Evolutionary conservation across 129 eudicot species (phyloP).

Genomic region (Arctium lappa): DNA sequence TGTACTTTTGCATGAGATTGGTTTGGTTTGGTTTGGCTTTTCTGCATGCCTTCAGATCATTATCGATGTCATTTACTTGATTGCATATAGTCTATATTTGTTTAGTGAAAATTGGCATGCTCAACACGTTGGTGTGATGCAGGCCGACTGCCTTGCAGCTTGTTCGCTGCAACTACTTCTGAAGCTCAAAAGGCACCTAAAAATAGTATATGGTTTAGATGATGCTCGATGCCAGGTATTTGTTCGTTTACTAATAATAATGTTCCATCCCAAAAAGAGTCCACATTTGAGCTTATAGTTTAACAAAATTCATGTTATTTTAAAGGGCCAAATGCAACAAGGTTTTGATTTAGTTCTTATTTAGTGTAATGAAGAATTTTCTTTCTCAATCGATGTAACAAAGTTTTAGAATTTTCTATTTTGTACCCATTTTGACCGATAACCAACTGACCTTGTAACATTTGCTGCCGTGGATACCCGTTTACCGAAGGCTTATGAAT

Average conservation of each 20-base stretch:
- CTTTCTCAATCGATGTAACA: neutral
- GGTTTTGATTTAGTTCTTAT: neutral
- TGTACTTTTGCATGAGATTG: neutral
- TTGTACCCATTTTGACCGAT: neutral
- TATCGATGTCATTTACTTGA: neutral
- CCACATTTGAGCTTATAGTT: neutral
- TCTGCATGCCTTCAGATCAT: neutral
- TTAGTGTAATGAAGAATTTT: neutral
- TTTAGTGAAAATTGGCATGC: constrained; percentile 4
- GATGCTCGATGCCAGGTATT: constrained; percentile 94
- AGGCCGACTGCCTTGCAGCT: constrained; percentile 83
- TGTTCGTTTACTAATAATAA: neutral
- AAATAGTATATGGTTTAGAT: constrained; percentile 72
- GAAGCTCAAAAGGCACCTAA: constrained; percentile 90
- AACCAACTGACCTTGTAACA: neutral
- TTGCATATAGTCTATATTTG: constrained; percentile 14
- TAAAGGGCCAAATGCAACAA: too few relatives aligned
- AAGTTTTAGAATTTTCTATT: neutral
- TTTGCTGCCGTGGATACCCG: neutral
- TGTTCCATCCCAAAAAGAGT: neutral
- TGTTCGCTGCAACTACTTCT: constrained; percentile 83
- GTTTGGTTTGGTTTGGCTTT: neutral
- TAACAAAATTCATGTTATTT: too few relatives aligned
- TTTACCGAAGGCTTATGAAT: too few relatives aligned
- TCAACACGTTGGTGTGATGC: constrained; percentile 28